Evolutionary conservation across 192 early-diverging fungal species (phyloP), one percentile per base, ranked within the genome.

Genomic region (Rhizoclosmatium sp.): DNA sequence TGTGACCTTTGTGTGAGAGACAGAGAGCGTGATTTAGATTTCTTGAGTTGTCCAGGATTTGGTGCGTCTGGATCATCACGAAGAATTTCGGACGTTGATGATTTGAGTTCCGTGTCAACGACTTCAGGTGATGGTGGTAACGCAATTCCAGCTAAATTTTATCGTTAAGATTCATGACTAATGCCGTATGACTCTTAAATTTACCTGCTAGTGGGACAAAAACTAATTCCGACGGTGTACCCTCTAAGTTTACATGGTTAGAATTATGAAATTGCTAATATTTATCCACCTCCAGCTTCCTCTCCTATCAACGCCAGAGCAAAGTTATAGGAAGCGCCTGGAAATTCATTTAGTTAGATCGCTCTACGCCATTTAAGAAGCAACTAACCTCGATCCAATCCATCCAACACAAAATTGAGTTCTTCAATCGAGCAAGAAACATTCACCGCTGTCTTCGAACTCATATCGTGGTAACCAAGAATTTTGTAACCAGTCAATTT

Each of bases 1-100:
- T 83, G 77, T 42, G 85, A 80, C 40, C 75, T 46, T 69, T 89
- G 82, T 62, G 81, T 75, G 42, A 89, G 59, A 1, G 83, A 82
- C 23, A 89, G 71, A 10, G 59, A 59, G 39, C 70, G 31, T 23
- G 80, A 80, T 48, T 77, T 69, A 5, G 75, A 68, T 47, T 85
- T 85, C 49, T 76, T 68, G 41, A 69, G 49, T 39, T 78, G 70
- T 16, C 19, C 61, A 23, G 83, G 74, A 5, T 21, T 47, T 54
- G 85, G 75, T 5, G 73, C 66, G n/a, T 48, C 64, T 39, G 69
- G 46, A n/a, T 71, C 75, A 41, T 79, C 42, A 23, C 59, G 42
- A 49, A 70, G 23, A 9, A 44, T 54, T 19, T 78, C 80, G 21
- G 48, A 76, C n/a, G 51, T 21, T 4, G 21, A 23, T 2, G 7